phyloP scores from a whole-genome alignment of 495 filamentous ascomycete species.

The Aspergillus indologenus region DNA sequence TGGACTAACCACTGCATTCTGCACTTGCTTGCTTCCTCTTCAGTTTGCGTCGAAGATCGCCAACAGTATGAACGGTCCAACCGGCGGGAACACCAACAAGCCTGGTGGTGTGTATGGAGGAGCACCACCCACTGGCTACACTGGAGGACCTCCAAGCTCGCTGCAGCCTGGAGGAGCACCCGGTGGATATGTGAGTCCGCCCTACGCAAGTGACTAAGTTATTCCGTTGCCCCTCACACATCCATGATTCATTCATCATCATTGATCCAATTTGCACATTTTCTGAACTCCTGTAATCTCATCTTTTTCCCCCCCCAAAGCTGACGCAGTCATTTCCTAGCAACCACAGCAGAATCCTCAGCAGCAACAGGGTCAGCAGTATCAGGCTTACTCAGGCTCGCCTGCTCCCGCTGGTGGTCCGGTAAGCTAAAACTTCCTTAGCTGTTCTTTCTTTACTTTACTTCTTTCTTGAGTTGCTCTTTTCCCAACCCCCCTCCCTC shows the following conservation, averaged over 20 bases:
- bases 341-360: constrained; percentile 13
- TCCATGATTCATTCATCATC: not conserved
- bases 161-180: constrained; percentile 23
- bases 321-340: constrained; percentile 16
- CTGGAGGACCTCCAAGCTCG: constrained; percentile 41
- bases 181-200: constrained; percentile 40
- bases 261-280: not conserved
- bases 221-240: not conserved
- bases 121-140: constrained; percentile 41
- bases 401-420: constrained; percentile 34
- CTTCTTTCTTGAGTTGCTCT: constrained; percentile 8
- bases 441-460: constrained; percentile 14
- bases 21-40: constrained; percentile 5
- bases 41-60: constrained; percentile 49
- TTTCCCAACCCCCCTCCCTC: constrained; percentile 12
- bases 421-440: constrained; percentile 35
- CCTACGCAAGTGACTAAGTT: constrained; percentile 10
- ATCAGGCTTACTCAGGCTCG: constrained; percentile 44
- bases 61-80: constrained; percentile 28
- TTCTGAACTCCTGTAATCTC: constrained; percentile 5
- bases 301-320: constrained; percentile 5
- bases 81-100: constrained; percentile 19
- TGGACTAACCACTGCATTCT: constrained; percentile 18
- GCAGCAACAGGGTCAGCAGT: constrained; percentile 24
- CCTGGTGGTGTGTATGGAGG: constrained; percentile 33